Evolutionary conservation across 2,329 filamentous ascomycete genomes (phyloP).

Genomic region (Didymella glomerata): DNA sequence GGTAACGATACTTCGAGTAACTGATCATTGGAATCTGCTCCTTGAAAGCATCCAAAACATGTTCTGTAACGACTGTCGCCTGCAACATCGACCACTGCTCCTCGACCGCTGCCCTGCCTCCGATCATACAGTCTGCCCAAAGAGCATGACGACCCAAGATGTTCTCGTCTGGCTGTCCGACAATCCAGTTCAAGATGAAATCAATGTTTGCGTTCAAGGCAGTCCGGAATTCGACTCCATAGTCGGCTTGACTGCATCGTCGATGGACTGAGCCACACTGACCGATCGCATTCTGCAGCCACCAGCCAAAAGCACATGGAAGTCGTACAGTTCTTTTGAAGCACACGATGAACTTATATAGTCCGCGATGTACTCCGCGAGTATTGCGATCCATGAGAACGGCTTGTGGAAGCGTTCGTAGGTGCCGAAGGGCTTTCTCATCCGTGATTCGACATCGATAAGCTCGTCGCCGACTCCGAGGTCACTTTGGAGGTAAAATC

Average conservation of each 20-base stretch:
- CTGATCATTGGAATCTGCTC: not conserved
- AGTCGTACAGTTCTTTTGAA: not conserved
- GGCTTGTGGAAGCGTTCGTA: not conserved
- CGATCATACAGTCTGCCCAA: constrained; percentile 1
- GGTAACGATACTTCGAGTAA: not conserved
- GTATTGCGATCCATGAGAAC: not conserved
- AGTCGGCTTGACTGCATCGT: not conserved
- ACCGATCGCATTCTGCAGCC: not conserved
- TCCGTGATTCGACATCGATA: not conserved
- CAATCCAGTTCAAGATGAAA: not conserved
- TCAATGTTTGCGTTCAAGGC: not conserved
- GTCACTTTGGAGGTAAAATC: too few species aligned
- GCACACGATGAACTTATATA: not conserved
- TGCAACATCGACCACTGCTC: not conserved
- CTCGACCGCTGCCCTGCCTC: not conserved
- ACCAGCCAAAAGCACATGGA: not conserved
- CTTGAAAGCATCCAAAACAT: not conserved
- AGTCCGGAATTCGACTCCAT: not conserved
- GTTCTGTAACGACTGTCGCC: not conserved
- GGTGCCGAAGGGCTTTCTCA: not conserved
- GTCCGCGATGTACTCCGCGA: not conserved
- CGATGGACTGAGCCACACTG: not conserved
- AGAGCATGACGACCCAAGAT: not conserved
- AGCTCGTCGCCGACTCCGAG: not conserved
- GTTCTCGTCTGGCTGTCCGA: not conserved